Evolutionary conservation across 768 basidiomycete species (phyloP), one percentile per base, ranked within the genome.

Genomic region (Arthromyces matolae): DNA sequence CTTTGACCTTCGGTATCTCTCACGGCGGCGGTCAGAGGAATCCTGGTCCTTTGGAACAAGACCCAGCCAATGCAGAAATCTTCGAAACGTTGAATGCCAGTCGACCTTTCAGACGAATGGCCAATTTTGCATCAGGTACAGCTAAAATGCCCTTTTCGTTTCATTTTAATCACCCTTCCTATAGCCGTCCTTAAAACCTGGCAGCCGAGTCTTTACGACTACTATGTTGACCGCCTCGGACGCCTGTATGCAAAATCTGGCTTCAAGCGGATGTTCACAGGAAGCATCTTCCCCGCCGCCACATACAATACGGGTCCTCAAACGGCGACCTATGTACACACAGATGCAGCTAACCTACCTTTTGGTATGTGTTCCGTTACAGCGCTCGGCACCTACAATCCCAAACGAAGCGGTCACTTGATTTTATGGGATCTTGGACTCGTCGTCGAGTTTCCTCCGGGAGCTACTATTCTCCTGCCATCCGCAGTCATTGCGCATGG

Each of bases 401-500:
- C 35, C 3, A 35, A 28, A 6, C 5, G n/a, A 16, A 37, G 43
- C 2, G 36, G 43, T 0, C 25, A 45, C 28, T 25, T 50, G 5
- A 39, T 50, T 7, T 29, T 50, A 2, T 50, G 43, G 43, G 36
- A 50, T 6, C 18, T 34, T 14, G 42, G 43, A 1, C 20, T 44
- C 10, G 34, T 50, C 5, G 16, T 45, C 10, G 20, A 42, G 23
- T 50, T 50, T 23, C 49, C 42, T 7, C 36, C 29, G 14, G 36
- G 20, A 8, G n/a, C 42, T 7, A 23, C 29, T 14, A 28, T 24
- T 43, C 34, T 22, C 29, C n/a, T 43, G 13, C 14, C 1, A 18
- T 40, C 23, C n/a, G 39, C 36, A 6, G 24, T 27, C 1, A 40
- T 24, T 40, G 39, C 23, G 2, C 24, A 37, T 6, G 8, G 8